Base-by-base conservation (phyloP, 495 filamentous ascomycete genomes). In the Friedmanniomyces simplex region DNA sequence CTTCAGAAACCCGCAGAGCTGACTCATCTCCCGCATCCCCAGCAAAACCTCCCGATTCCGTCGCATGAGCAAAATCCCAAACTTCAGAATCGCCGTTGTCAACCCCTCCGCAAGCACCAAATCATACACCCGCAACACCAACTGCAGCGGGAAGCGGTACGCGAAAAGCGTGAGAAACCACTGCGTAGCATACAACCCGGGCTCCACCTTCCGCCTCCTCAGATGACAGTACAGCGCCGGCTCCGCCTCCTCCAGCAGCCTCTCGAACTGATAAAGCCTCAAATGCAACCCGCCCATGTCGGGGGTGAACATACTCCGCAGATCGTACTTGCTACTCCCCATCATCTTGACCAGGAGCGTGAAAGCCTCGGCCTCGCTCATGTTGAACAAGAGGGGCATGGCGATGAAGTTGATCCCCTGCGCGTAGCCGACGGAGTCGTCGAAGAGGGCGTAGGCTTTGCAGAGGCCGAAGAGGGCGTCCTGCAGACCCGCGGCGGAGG, bases 101-200 rank as follows among this genome's bases (percentile, higher is more conserved):
- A 99, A 74, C 2, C 93, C 93, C 72, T 99, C 93, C 63, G 89
- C 91, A 34, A 99, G 80, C 43, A 99, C 90, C 32, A 99, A 77
- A 70, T 99, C 93, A 72, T 97, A 97, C 32, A 99, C 90, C 50
- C 93, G 87, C 51, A 99, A 80, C 21, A 97, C 93, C 1, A 99
- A 80, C 67, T 99, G 93, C 10, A 99, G 77, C 13, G 93, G 93
- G 70, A 99, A 99, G 47, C 95, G 86, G 70, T 99, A 97, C 16
- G 93, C 91, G 66, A 99, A 99, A n/a, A 99, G 79, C 6, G 93
- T 99, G 43, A 99, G 81, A 71, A 97, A 97, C 93, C 93, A 99
- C 69, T 97, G 93, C 0, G 93, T 97, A 43, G 93, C 93, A 67
- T 99, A 99, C 10, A 99, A 76, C 63, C 95, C 86, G 0, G 94